These are phyloP conservation scores for Fagopyrum esculentum DNA, from an alignment of 148 eudicot species.

Conservation along the genomic window DNA sequence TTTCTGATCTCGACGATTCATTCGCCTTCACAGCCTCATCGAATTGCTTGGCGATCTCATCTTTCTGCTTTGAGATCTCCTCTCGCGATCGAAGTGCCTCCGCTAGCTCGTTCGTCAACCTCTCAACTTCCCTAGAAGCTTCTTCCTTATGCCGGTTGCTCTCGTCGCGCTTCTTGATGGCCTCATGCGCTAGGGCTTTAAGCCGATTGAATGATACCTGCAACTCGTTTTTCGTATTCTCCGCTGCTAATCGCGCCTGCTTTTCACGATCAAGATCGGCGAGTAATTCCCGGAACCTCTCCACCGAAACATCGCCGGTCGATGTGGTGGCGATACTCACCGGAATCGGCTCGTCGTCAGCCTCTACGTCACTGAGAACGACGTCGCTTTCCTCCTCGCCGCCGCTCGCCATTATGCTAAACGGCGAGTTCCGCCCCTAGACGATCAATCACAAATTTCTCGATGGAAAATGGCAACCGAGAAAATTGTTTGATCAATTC, in stretches of 20 bases:
- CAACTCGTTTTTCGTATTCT: conserved; percentile 57
- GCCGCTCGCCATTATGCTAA: conserved; percentile 28
- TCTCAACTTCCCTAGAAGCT: conserved; percentile 35
- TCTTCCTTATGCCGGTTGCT: conserved; percentile 41
- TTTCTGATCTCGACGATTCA: conserved; percentile 60
- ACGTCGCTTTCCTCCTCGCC: conserved; percentile 60
- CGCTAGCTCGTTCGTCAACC: conserved; percentile 34
- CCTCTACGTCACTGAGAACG: conserved; percentile 83
- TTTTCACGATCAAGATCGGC: conserved; percentile 81
- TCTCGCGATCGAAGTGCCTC: conserved; percentile 34
- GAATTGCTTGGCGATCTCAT: conserved; percentile 37
- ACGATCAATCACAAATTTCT: conserved; percentile 12
- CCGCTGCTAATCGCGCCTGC: conserved; percentile 48
- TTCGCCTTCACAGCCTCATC: conserved; percentile 56
- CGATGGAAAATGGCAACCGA: not conserved
- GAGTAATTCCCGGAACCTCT: conserved; percentile 51
- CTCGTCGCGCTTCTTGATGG: conserved; percentile 90
- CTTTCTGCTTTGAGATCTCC: conserved; percentile 35
- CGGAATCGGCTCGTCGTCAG: conserved; percentile 43
- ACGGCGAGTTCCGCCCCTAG: not conserved
- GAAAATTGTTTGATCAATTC: not conserved
- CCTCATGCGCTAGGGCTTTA: conserved; percentile 67
- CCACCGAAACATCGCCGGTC: conserved; percentile 46
- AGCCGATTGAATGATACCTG: conserved; percentile 61
- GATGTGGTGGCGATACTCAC: conserved; percentile 19